A percentile compares a stretch with the other conserved stretches of the same genome.
Evolutionary conservation across 768 basidiomycete species (phyloP).

Genomic region (Serpula lacrymans): DNA sequence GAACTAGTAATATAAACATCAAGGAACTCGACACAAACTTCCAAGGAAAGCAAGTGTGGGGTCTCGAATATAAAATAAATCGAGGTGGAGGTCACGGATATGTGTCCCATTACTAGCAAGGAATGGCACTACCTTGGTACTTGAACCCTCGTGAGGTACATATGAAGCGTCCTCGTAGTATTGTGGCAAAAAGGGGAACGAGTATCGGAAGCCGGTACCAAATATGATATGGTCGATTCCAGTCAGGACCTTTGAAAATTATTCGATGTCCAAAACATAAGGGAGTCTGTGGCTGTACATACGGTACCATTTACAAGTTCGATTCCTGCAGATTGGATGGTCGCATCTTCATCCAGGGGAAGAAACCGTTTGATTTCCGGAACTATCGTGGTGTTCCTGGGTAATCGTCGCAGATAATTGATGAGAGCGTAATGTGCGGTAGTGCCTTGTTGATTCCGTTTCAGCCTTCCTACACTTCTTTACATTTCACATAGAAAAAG

Average conservation of each 20-base stretch:
- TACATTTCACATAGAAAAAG: background rate
- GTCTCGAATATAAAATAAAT: conserved; percentile 42
- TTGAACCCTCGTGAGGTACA: background rate
- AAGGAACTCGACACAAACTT: conserved; percentile 23
- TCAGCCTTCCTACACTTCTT: too few relatives aligned
- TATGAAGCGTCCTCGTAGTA: conserved; percentile 23
- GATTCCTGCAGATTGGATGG: conserved; percentile 20
- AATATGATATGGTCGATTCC: conserved; percentile 37
- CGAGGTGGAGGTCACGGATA: conserved; percentile 37
- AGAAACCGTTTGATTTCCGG: conserved; percentile 38
- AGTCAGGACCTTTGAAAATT: conserved; percentile 22
- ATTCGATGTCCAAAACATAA: background rate
- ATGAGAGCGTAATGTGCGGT: conserved; percentile 9
- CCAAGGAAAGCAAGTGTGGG: conserved; percentile 40
- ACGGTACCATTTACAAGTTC: conserved; percentile 38
- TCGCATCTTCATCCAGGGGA: conserved; percentile 10
- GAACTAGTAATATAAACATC: background rate
- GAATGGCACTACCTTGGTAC: background rate
- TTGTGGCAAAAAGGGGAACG: conserved; percentile 42
- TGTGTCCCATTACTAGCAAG: conserved; percentile 40
- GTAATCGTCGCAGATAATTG: conserved; percentile 16
- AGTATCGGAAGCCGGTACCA: conserved; percentile 42
- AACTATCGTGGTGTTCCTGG: conserved; percentile 34
- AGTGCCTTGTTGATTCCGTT: background rate
- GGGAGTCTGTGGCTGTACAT: conserved; percentile 1